These are phyloP conservation scores for Candida ficus DNA, from an alignment of 805 yeast genomes.

Conservation along the genomic window DNA sequence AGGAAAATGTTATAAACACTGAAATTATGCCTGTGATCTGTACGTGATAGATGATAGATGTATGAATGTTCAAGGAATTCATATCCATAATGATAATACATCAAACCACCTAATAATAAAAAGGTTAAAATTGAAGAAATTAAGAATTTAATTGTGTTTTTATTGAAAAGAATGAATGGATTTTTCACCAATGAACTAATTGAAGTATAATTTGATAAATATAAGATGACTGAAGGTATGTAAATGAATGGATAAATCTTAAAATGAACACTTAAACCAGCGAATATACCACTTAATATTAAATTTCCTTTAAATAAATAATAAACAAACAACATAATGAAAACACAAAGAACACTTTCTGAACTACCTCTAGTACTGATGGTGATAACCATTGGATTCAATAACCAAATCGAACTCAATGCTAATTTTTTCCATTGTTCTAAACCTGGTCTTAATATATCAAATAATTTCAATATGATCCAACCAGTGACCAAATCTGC, in stretches of 20 bases:
- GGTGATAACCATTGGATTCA: slow-evolving; percentile 93
- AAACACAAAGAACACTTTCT: slow-evolving; percentile 80
- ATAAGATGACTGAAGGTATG: slow-evolving; percentile 61
- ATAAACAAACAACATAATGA: slow-evolving; percentile 58
- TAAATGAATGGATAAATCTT: slow-evolving; percentile 91
- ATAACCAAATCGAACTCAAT: slow-evolving; percentile 68
- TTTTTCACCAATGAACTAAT: slow-evolving; percentile 22
- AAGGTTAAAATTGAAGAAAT: slow-evolving; percentile 40
- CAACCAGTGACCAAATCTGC: slow-evolving; percentile 85
- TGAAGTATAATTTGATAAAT: slow-evolving; percentile 26
- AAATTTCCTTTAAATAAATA: slow-evolving; percentile 35
- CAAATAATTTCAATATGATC: slow-evolving; percentile 36
- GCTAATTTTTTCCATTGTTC: slow-evolving; percentile 28
- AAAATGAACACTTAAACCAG: slow-evolving; percentile 70
- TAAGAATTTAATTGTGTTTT: slow-evolving; percentile 37
- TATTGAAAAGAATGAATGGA: slow-evolving; percentile 31
- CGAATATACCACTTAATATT: slow-evolving; percentile 23
- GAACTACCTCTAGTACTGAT: slow-evolving; percentile 92
- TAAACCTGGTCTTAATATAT: slow-evolving; percentile 16
- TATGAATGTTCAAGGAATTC: slow-evolving; percentile 77
- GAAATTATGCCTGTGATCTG: slow-evolving; percentile 95
- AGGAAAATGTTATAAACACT: slow-evolving; percentile 77
- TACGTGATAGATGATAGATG: slow-evolving; percentile 72
- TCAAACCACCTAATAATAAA: slow-evolving; percentile 40
- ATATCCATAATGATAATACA: slow-evolving; percentile 68